Evolutionary conservation across 352 stramenopile species (phyloP), one percentile per base, ranked within the genome.

Genomic region (Thraustotheca clavata): DNA sequence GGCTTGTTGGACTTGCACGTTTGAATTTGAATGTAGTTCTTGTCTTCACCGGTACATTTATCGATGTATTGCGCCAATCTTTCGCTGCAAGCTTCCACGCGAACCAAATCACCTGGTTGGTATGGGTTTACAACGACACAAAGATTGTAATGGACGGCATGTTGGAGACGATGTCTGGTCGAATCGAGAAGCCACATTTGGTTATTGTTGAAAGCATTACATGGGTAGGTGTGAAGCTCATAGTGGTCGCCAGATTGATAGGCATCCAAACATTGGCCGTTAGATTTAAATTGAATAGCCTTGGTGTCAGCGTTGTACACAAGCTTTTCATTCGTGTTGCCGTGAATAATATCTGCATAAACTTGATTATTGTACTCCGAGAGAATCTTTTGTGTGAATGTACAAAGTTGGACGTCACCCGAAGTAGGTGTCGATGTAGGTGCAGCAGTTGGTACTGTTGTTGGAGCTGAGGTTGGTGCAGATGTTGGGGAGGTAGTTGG

Each of bases 101-200:
- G 14, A 6, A 14, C 43, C 6, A 14, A 29, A 6, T 50, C 6
- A 14, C 43, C 43, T 22, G 6, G 6, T 29, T 6, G 27, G 4
- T 4, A 31, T 11, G 74, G 41, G 57, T 87, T 72, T 62, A 54
- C 67, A 62, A 86, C 76, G 0, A 88, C 61, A 34, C 81, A 90
- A 41, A 88, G 74, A 20, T 69, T 71, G 24, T 62, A 49, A 68
- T 87, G 72, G 7, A 48, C 75, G 2, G 47, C 67, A 39, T 88
- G 76, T 24, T 68, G 71, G 0, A 89, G 59, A 52, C 70, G 60
- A 0, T 73, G 68, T 0, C 78, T 80, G 1, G 60, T 22, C 29
- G 69, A 63, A 14, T 89, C 73, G 48, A 73, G 79, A 31, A 43
- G 69, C 78, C 78, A 89, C 55, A 83, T 84, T 66, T 89, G 80